Conservation (phyloP, 768 basidiomycete species). For the Boletus tylopilopsis region DNA sequence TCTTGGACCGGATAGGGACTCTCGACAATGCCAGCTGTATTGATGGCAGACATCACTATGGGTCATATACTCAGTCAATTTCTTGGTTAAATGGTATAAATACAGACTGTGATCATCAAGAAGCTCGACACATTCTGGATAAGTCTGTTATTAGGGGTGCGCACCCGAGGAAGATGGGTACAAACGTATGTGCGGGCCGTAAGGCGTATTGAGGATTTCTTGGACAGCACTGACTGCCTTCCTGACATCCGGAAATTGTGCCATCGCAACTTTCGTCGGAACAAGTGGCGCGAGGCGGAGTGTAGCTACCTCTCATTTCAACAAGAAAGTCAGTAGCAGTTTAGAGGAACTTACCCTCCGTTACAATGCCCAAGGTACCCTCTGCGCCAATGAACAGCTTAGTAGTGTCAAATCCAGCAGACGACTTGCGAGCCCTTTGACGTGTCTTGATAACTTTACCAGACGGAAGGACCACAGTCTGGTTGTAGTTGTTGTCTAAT, state of each 20-base stretch:
- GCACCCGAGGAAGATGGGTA: not conserved
- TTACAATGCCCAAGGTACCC: conserved; percentile 87
- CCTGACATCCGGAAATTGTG: conserved; percentile 78
- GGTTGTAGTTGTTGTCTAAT: not conserved
- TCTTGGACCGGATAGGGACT: conserved; percentile 66
- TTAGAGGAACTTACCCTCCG: conserved; percentile 51
- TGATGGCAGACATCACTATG: conserved; percentile 75
- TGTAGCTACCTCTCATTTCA: conserved; percentile 50
- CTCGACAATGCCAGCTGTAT: conserved; percentile 58
- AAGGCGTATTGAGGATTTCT: conserved; percentile 67
- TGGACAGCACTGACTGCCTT: conserved; percentile 77
- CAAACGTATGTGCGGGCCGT: conserved; percentile 73
- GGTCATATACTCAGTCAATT: not conserved
- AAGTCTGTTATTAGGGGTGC: not conserved
- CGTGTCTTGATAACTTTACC: conserved; percentile 89
- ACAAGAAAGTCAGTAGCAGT: not conserved
- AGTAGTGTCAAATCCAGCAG: conserved; percentile 83
- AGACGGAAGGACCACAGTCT: conserved; percentile 83
- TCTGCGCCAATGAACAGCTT: conserved; percentile 90
- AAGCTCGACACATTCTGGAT: conserved; percentile 81
- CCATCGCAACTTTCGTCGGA: conserved; percentile 85
- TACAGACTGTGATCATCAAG: conserved; percentile 68
- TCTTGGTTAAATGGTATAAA: not conserved
- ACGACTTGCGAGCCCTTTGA: conserved; percentile 72
- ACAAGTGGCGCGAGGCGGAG: conserved; percentile 75